Base-by-base conservation (phyloP, 805 yeast species). In the Saccharomycopsis sp. region DNA sequence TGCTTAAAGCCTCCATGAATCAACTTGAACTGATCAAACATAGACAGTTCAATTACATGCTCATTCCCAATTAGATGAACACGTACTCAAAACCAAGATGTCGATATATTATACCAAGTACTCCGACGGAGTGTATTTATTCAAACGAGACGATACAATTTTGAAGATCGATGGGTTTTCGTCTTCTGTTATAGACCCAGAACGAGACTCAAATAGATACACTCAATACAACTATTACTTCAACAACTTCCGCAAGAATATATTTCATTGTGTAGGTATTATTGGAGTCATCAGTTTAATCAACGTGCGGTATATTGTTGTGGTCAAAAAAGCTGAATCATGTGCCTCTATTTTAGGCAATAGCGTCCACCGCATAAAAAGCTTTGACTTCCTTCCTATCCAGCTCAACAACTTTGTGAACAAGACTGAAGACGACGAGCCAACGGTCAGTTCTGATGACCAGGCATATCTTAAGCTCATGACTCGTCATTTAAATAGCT, bases 401-500 rank as follows among this genome's bases (percentile, higher is more conserved):
- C 20, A 35, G 3, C 35, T 56, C 8, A 56, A 56, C 15, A 23
- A 22, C 29, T 20, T 19, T 5, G 15, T 19, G 14, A 23, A 15
- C 20, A 34, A n/a, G 9, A 38, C 14, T n/a, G 49, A 44, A 17
- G 49, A 17, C 22, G 49, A 44, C 20, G 49, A 19, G 49, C 22
- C 49, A 17, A 44, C 22, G 7, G 22, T 44, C 49, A 44, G 49
- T 44, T 44, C 49, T 44, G 64, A 62, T 41, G 62, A 59, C 29
- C 23, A 53, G 2, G 17, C 49, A 5, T 62, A 59, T 38, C 50
- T 62, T 35, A 78, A 77, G 5, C 74, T 94, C 55, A 71, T 93
- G 63, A 80, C 80, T 63, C 72, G 72, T 56, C 97, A 93, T 68
- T 74, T 93, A 69, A 72, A 77, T 49, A 74, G 78, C 51, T 89